Evolutionary conservation across 768 basidiomycete species (phyloP).

Genomic region (Roridomyces roridus): DNA sequence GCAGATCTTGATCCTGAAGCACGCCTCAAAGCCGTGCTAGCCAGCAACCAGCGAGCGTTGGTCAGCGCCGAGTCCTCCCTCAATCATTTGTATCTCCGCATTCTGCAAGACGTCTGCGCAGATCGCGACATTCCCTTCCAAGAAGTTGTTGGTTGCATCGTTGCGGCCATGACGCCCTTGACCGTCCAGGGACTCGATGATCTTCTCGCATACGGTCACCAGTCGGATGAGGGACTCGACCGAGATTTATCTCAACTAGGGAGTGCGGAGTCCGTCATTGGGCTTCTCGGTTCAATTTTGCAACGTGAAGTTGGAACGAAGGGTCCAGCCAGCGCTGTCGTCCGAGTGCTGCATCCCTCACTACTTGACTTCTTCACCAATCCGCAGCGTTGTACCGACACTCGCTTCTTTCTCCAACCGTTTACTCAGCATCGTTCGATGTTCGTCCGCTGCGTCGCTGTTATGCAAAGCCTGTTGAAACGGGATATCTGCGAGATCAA

Average conservation of each 20-base stretch:
- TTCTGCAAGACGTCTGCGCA: background rate
- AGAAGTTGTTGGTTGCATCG: constrained; percentile 6
- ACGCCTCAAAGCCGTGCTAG: background rate
- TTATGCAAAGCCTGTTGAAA: too few relatives aligned
- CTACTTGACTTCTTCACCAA: too few relatives aligned
- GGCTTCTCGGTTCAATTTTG: too few relatives aligned
- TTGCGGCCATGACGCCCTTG: constrained; percentile 5
- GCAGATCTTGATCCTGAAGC: background rate
- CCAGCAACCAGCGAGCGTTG: background rate
- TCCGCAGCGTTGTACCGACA: too few relatives aligned
- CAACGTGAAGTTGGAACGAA: too few relatives aligned
- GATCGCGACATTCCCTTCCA: background rate
- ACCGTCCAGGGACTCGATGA: too few relatives aligned
- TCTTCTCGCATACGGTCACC: constrained; percentile 1
- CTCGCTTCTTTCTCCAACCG: too few relatives aligned
- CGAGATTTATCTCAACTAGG: background rate
- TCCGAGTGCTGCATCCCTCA: background rate
- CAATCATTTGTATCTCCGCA: too few relatives aligned
- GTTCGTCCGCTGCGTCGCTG: too few relatives aligned
- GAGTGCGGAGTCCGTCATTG: too few relatives aligned
- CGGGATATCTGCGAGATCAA: constrained; percentile 1
- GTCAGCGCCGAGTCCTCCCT: too few relatives aligned
- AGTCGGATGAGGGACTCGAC: background rate
- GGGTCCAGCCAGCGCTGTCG: background rate
- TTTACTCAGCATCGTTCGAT: too few relatives aligned